These are phyloP conservation scores for Tricholoma matsutake DNA, from an alignment of 768 basidiomycete genomes.

Conservation along the genomic window DNA sequence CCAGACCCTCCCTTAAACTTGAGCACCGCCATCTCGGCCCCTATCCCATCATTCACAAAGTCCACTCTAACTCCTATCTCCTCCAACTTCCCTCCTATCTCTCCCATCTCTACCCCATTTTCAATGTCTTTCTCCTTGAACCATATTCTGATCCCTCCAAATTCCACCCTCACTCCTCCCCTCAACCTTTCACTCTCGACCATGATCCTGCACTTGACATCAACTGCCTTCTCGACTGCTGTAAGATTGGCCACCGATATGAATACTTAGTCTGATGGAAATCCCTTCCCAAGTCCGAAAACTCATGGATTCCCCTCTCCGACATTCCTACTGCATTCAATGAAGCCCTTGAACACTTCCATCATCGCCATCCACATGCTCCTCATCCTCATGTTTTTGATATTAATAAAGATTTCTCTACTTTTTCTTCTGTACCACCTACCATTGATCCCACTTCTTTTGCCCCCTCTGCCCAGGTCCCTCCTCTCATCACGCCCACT, in stretches of 20 bases:
- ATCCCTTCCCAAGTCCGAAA: conserved; percentile 23
- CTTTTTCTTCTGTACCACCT: background rate
- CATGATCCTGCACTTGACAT: conserved; percentile 19
- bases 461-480: conserved; percentile 1
- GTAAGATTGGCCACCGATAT: background rate
- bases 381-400: conserved; percentile 25
- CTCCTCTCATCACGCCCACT: background rate
- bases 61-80: conserved; percentile 22
- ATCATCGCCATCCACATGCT: conserved; percentile 27
- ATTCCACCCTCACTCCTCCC: conserved; percentile 26
- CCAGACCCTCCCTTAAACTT: conserved; percentile 39
- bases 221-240: conserved; percentile 19
- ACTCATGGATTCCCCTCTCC: conserved; percentile 34
- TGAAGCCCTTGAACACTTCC: conserved; percentile 31
- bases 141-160: conserved; percentile 30
- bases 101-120: conserved; percentile 36
- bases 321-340: conserved; percentile 30
- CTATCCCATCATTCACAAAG: conserved; percentile 10
- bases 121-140: conserved; percentile 36
- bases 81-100: conserved; percentile 31
- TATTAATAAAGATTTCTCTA: conserved; percentile 1
- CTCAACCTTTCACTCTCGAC: conserved; percentile 18
- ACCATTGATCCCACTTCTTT: too few relatives aligned
- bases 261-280: conserved; percentile 30
- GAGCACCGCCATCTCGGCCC: conserved; percentile 30